phyloP scores from a whole-genome alignment of 129 eudicot species.

The Mikania micrantha region DNA sequence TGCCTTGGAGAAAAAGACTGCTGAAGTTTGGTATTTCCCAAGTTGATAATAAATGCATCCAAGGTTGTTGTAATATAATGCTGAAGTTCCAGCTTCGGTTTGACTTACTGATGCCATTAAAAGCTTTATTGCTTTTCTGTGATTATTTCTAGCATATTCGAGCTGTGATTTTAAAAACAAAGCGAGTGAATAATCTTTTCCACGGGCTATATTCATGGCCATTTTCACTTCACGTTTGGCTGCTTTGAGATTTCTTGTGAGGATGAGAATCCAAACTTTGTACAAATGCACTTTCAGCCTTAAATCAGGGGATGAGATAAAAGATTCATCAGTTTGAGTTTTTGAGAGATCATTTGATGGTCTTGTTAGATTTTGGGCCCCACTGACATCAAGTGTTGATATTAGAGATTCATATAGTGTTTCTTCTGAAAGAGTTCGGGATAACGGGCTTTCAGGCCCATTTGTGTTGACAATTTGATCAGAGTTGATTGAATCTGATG shows the following conservation, averaged over 20 bases:
- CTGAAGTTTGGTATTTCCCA: slow-evolving; percentile 68
- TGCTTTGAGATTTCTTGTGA: slow-evolving; percentile 72
- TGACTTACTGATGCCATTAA: slow-evolving; percentile 69
- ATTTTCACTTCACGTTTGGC: slow-evolving; percentile 89
- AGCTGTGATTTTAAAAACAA: slow-evolving; percentile 83
- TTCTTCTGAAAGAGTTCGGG: slow-evolving; percentile 75
- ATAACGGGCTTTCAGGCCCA: slow-evolving; percentile 56
- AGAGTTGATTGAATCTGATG: slow-evolving; percentile 29
- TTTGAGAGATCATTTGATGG: slow-evolving; percentile 41
- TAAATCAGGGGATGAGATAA: slow-evolving; percentile 42
- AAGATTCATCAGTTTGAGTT: slow-evolving; percentile 51
- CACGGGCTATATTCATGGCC: slow-evolving; percentile 82
- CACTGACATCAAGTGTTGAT: slow-evolving; percentile 60
- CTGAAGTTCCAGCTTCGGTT: slow-evolving; percentile 52
- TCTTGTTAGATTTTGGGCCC: slow-evolving; percentile 49
- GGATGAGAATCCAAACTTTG: slow-evolving; percentile 67
- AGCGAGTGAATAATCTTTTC: slow-evolving; percentile 68
- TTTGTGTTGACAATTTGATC: slow-evolving; percentile 42
- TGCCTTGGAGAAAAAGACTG: slow-evolving; percentile 65
- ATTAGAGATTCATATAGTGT: slow-evolving; percentile 60
- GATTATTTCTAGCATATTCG: slow-evolving; percentile 80
- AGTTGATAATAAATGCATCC: slow-evolving; percentile 82
- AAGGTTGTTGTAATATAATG: slow-evolving; percentile 66
- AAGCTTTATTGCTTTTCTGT: slow-evolving; percentile 75
- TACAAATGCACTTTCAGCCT: slow-evolving; percentile 72